Base-by-base conservation (phyloP, 306 rosid genomes). In the Carpinus fangiana region DNA sequence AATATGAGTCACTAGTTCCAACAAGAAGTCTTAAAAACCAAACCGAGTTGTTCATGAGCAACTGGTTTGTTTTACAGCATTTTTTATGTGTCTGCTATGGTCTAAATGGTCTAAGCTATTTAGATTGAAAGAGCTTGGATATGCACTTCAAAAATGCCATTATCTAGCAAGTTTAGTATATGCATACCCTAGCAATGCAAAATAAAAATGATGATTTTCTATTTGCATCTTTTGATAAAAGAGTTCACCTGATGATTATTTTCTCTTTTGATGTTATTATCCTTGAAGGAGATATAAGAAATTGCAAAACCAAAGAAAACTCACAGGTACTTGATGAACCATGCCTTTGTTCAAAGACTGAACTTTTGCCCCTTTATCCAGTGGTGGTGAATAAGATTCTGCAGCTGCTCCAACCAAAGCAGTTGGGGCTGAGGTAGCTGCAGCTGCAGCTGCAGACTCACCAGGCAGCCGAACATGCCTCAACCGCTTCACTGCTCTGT, bases 401-500 rank as follows among this genome's bases (percentile, higher is more conserved):
- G n/a, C 68, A 28, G 43, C 18, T 61, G 43, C 43, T 47, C 73
- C 79, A 64, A 43, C 80, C 38, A 62, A 65, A 76, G 73, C 36
- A 26, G 57, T 45, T 34, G 73, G 2, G 17, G 80, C 53, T 7
- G 38, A 68, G 56, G 73, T 51, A 76, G 73, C 52, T 28, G 53
- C 51, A 76, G 43, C 52, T 28, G 53, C 51, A 76, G 43, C 7
- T 13, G 43, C 11, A 8, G 80, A 38, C 71, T 76, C 80, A 66
- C 73, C 80, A 36, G 80, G 73, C 56, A 51, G 73, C 61, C 80
- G 59, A 13, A 76, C 51, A 66, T 76, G 80, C 62, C 73, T 48
- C 80, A 76, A 52, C 47, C 80, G 60, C 80, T 76, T 76, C 80
- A 76, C 73, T 61, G 73, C 80, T 9, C 80, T 57, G 73, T 48